These are phyloP conservation scores for Xylaria cubensis DNA, from an alignment of 495 filamentous ascomycete genomes.

Conservation along the genomic window DNA sequence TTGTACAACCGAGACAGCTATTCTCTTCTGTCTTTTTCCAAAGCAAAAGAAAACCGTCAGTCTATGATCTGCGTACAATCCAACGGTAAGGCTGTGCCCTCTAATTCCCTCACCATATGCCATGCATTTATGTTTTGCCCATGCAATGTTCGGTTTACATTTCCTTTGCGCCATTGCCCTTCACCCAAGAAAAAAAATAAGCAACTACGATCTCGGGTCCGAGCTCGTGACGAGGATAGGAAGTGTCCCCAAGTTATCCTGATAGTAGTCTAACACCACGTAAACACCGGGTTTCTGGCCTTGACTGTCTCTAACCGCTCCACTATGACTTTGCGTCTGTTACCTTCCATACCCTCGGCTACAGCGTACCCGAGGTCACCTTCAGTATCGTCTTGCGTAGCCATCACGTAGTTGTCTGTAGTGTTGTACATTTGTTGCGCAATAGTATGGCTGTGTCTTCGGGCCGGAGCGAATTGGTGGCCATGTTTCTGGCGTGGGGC, in stretches of 20 bases:
- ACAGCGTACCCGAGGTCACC: slow-evolving; percentile 94
- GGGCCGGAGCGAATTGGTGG: slow-evolving; percentile 29
- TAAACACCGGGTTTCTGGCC: slow-evolving; percentile 93
- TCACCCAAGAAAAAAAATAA: slow-evolving; percentile 7
- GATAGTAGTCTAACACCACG: slow-evolving; percentile 77
- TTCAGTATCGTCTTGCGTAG: slow-evolving; percentile 79
- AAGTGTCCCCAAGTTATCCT: background rate
- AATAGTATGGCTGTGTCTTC: slow-evolving; percentile 47
- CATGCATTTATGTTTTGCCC: slow-evolving; percentile 8
- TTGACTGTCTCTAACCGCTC: slow-evolving; percentile 95
- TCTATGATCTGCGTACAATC: slow-evolving; percentile 12
- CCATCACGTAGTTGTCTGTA: slow-evolving; percentile 43
- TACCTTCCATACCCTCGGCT: slow-evolving; percentile 89
- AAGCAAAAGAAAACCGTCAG: background rate
- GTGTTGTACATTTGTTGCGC: slow-evolving; percentile 51
- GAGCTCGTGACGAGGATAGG: background rate
- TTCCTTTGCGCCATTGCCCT: slow-evolving; percentile 11
- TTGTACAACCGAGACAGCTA: background rate
- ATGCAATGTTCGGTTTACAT: slow-evolving; percentile 3
- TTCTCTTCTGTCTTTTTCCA: background rate
- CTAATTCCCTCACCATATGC: slow-evolving; percentile 11
- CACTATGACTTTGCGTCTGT: slow-evolving; percentile 91
- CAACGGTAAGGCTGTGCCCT: background rate
- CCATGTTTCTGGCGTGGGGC: slow-evolving; percentile 11
- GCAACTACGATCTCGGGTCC: background rate